phyloP scores from a whole-genome alignment of 176 grass and related monocot genomes.

The Oryza australiensis region DNA sequence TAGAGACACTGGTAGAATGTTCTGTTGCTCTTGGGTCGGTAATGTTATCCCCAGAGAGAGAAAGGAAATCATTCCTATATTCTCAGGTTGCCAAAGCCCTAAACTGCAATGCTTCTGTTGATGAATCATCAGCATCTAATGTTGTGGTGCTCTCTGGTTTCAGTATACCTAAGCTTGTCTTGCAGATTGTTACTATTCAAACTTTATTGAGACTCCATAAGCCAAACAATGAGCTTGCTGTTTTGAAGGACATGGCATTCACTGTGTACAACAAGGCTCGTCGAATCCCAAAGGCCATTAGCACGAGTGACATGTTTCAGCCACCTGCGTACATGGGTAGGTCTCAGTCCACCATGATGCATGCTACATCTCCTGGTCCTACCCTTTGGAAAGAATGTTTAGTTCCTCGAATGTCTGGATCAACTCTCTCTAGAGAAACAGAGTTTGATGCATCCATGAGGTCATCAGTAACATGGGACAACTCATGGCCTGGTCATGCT shows the following conservation, averaged over 20 bases:
- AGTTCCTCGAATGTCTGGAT: conserved; percentile 74
- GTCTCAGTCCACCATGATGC: conserved; percentile 83
- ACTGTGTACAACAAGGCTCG: conserved; percentile 95
- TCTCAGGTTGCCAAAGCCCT: conserved; percentile 69
- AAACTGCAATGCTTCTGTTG: conserved; percentile 54
- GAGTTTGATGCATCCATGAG: conserved; percentile 88
- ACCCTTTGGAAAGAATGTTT: conserved; percentile 92
- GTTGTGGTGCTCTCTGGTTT: conserved; percentile 96
- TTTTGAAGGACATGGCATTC: conserved; percentile 97
- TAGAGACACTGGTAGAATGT: conserved; percentile 85
- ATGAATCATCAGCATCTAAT: conserved; percentile 81
- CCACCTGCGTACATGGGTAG: conserved; percentile 64
- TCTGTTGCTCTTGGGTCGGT: conserved; percentile 83
- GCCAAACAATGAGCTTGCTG: conserved; percentile 75
- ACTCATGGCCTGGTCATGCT: conserved; percentile 73
- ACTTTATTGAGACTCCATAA: conserved; percentile 74
- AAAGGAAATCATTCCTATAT: conserved; percentile 69
- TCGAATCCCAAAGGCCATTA: conserved; percentile 60
- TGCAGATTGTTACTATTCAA: conserved; percentile 92
- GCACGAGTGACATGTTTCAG: conserved; percentile 73
- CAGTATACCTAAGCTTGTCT: conserved; percentile 84
- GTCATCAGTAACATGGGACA: conserved; percentile 70
- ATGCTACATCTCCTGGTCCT: conserved; percentile 66
- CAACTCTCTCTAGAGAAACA: conserved; percentile 72
- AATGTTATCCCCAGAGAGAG: conserved; percentile 66